A percentile compares a stretch with the other conserved stretches of the same genome.
Conservation (phyloP, 176 grass and related monocot genomes). For the Calamus simplicifolius region DNA sequence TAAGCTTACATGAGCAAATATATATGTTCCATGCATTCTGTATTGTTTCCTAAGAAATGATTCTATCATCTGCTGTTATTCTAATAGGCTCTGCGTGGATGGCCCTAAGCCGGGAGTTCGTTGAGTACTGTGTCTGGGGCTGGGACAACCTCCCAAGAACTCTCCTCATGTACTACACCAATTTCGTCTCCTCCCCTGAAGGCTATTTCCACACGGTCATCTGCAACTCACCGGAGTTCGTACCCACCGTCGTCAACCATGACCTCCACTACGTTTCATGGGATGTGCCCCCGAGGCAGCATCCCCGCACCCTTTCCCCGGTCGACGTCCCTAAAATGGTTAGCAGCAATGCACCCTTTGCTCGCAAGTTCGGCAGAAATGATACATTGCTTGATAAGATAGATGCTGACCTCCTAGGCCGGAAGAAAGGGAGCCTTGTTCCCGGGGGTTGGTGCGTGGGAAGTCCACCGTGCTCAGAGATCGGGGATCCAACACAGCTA, state of each 20-base stretch:
- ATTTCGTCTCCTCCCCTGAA: conserved; percentile 26
- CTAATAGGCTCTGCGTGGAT: conserved; percentile 21
- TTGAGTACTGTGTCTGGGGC: conserved; percentile 18
- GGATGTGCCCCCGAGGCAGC: conserved; percentile 18
- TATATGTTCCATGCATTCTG: no score
- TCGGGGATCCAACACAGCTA: background rate
- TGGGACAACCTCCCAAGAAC: conserved; percentile 25
- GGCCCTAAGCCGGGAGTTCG: conserved; percentile 14
- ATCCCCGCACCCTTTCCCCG: conserved; percentile 1
- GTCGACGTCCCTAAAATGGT: conserved; percentile 5
- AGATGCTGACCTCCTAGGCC: conserved; percentile 14
- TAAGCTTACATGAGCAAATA: no score
- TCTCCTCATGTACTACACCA: conserved; percentile 30
- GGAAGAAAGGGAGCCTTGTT: conserved; percentile 1
- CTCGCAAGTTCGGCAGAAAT: conserved; percentile 20
- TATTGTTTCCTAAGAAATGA: no score
- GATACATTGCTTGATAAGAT: conserved; percentile 6
- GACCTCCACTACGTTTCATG: conserved; percentile 29
- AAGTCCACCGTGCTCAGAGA: background rate
- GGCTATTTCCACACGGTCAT: conserved; percentile 21
- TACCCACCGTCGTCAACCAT: conserved; percentile 19
- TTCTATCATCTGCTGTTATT: background rate
- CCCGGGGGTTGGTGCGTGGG: conserved; percentile 22
- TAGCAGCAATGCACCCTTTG: conserved; percentile 11
- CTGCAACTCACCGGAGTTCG: conserved; percentile 15